phyloP scores from a whole-genome alignment of 768 basidiomycete species.

The Tulasnella sp. region DNA sequence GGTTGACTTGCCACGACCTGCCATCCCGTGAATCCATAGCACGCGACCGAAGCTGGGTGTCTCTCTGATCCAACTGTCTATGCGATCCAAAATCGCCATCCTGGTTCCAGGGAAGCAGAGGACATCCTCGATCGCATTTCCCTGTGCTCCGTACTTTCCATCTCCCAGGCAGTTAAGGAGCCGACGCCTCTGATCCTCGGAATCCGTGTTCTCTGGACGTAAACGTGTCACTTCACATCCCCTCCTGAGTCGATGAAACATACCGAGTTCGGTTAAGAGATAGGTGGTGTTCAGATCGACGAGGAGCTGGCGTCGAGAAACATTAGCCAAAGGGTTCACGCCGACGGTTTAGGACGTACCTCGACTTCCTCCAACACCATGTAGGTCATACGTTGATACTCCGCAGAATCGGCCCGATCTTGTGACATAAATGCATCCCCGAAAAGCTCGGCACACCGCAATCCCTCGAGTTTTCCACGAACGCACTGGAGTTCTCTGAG shows the following conservation, averaged over 20 bases:
- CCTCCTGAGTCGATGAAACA: slow-evolving; percentile 87
- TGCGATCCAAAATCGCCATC: neutral
- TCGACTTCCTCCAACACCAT: neutral
- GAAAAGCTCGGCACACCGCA: neutral
- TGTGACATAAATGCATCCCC: neutral
- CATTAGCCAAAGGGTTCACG: neutral
- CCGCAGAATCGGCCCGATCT: neutral
- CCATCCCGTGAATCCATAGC: neutral
- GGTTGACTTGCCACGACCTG: neutral
- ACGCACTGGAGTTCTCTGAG: neutral
- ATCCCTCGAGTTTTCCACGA: neutral
- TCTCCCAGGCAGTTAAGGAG: slow-evolving; percentile 99
- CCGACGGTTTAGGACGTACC: neutral
- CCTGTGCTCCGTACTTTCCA: slow-evolving; percentile 96
- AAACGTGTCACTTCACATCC: neutral
- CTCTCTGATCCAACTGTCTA: neutral
- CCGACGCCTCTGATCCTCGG: slow-evolving; percentile 54
- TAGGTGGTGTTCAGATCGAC: neutral
- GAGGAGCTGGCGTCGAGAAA: neutral
- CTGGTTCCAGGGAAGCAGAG: neutral
- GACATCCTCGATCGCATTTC: slow-evolving; percentile 68
- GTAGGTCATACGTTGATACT: neutral
- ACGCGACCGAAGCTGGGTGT: neutral
- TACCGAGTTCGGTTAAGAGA: slow-evolving; percentile 67
- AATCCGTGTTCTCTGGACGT: neutral